Conservation (phyloP, 2,329 filamentous ascomycete species). For the Monilinia fructicola region DNA sequence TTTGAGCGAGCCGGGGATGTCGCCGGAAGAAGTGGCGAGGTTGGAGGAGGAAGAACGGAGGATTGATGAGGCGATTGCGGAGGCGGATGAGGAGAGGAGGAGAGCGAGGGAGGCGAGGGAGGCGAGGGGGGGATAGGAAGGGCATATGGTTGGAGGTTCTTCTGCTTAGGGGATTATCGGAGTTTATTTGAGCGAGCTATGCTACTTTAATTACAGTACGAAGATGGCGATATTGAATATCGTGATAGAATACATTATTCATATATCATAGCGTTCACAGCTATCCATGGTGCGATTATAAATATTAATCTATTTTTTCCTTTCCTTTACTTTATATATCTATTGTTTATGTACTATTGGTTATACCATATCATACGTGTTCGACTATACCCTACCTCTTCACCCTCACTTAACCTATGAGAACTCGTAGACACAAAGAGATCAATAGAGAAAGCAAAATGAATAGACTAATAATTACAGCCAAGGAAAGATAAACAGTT, state of each 20-base stretch:
- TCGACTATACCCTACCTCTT: too few relatives aligned
- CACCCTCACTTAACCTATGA: too few relatives aligned
- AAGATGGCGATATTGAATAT: neutral
- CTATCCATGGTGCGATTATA: neutral
- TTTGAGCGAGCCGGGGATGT: conserved; percentile 34
- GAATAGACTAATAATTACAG: too few relatives aligned
- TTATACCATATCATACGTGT: too few relatives aligned
- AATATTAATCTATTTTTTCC: neutral
- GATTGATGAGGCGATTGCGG: conserved; percentile 38
- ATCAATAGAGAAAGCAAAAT: too few relatives aligned
- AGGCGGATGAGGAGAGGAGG: conserved; percentile 31
- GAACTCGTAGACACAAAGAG: too few relatives aligned
- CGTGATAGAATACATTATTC: neutral
- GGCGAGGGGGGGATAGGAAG: neutral
- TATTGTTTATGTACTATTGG: neutral
- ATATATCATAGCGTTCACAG: neutral
- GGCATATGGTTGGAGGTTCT: too few relatives aligned
- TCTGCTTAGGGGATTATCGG: too few relatives aligned
- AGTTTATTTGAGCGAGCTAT: too few relatives aligned
- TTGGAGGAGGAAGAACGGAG: conserved; percentile 39
- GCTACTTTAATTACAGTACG: neutral
- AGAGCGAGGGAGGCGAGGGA: conserved; percentile 3
- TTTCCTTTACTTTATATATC: neutral
- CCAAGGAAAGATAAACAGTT: too few relatives aligned
- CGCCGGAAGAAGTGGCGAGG: conserved; percentile 33